Evolutionary conservation across 306 rosid species (phyloP).

Genomic region (Rubus parviflorus): DNA sequence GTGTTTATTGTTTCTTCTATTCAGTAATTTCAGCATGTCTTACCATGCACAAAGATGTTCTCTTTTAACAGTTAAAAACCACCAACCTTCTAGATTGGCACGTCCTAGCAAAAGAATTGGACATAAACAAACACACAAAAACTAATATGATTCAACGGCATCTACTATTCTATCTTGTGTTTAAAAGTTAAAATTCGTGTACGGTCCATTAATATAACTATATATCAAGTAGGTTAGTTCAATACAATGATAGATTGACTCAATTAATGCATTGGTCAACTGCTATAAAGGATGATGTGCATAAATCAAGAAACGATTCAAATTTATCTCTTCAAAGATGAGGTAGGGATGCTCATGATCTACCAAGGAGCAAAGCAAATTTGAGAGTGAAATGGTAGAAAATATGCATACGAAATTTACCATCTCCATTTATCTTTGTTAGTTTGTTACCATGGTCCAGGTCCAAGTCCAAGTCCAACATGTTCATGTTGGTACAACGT

Average conservation of each 20-base stretch:
- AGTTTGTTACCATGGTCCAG: neutral
- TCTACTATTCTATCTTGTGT: neutral
- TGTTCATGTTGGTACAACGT: conserved; percentile 39
- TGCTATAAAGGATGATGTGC: neutral
- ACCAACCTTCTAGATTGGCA: neutral
- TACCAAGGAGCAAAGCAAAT: too few relatives aligned
- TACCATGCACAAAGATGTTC: neutral
- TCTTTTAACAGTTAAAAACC: neutral
- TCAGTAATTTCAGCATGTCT: neutral
- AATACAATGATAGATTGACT: too few relatives aligned
- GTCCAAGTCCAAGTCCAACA: conserved; percentile 36
- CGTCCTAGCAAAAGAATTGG: neutral
- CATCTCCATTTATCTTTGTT: neutral
- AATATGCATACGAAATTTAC: neutral
- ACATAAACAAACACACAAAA: neutral
- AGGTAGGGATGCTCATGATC: neutral
- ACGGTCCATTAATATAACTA: too few relatives aligned
- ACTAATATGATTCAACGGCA: neutral
- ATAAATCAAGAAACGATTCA: neutral
- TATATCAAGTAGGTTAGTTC: too few relatives aligned
- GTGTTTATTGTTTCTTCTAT: neutral
- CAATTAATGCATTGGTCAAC: too few relatives aligned
- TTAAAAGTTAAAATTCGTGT: too few relatives aligned
- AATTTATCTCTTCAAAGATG: neutral
- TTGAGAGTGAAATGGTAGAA: neutral